Evolutionary conservation across 495 filamentous ascomycete species (phyloP).

Genomic region (Sordaria brevicollis): DNA sequence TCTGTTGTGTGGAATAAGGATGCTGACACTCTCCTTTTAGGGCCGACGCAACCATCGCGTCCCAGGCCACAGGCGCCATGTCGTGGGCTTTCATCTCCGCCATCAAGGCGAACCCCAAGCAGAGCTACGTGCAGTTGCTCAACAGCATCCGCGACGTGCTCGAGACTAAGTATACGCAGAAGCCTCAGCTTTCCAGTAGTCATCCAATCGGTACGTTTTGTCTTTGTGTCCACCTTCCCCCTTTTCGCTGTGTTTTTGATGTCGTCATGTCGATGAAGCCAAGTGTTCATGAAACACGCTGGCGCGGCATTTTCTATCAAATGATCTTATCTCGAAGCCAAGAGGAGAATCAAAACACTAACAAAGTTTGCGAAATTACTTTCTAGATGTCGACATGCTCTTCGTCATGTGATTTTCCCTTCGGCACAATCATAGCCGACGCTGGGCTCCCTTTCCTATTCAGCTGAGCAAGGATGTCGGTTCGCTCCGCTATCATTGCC

Average conservation of each 20-base stretch:
- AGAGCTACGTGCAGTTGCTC: constrained; percentile 89
- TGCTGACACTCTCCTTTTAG: constrained; percentile 26
- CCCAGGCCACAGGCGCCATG: constrained; percentile 94
- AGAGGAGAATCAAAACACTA: neutral
- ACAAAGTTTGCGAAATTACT: neutral
- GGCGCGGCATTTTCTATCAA: neutral
- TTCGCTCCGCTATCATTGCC: neutral
- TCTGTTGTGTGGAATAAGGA: constrained; percentile 7
- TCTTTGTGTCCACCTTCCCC: constrained; percentile 6
- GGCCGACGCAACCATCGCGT: constrained; percentile 52
- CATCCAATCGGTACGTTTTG: constrained; percentile 74
- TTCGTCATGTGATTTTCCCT: constrained; percentile 36
- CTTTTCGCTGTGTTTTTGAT: neutral
- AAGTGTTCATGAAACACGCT: neutral
- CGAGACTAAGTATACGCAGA: constrained; percentile 78
- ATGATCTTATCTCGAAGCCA: neutral
- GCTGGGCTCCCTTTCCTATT: neutral
- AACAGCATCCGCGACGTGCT: constrained; percentile 91
- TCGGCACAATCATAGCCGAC: too few species aligned
- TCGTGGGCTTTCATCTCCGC: constrained; percentile 89
- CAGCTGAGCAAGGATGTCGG: neutral
- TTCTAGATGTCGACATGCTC: constrained; percentile 31
- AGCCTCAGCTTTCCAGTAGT: constrained; percentile 92
- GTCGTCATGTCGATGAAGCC: constrained; percentile 6
- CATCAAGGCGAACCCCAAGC: constrained; percentile 85